Evolutionary conservation across 345 rosid genomes (phyloP), one percentile per base, ranked within the genome.

Genomic region (Trapa bicornis): DNA sequence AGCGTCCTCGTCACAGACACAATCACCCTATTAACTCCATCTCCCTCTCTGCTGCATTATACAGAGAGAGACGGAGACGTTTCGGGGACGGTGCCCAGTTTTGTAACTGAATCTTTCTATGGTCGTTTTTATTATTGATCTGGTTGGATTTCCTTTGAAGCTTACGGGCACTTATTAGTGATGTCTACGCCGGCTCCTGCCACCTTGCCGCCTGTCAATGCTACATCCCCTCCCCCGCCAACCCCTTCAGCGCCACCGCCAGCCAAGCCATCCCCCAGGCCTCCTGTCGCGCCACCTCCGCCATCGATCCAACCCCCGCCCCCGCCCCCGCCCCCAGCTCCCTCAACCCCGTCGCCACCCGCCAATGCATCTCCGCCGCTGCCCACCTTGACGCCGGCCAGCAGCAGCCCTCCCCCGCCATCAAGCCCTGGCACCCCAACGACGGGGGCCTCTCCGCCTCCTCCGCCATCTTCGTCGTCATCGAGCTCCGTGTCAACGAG

Each of bases 401-500:
- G 29, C 29, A 22, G 29, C 29, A 22, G 29, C 29, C 29, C 29
- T 22, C 29, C 29, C 29, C 29, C 29, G 29, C 29, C 29, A 22
- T 22, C 29, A 0, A 22, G 29, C 29, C 29, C 29, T 22, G 29
- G 29, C 29, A 22, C 29, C 29, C 29, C 66, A 41, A 10, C 70
- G 65, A 66, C 71, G 66, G 68, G 52, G 38, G 73, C 84, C 48
- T 75, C 82, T n/a, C 69, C 81, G 66, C 69, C 78, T 43, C 3
- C 36, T 37, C 57, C 81, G 2, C 29, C 79, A 1, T 43, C 80
- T 17, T 39, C 92, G 0, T 38, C 81, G 4, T 38, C 87, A 13
- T 38, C 81, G 15, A 56, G 72, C 12, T n/a, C 81, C 16, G 42
- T 79, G 41, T 80, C 90, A 38, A 82, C 87, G 9, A 89, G 87